Evolutionary conservation across 2,329 filamentous ascomycete species (phyloP).

Genomic region (Talaromyces sp.): DNA sequence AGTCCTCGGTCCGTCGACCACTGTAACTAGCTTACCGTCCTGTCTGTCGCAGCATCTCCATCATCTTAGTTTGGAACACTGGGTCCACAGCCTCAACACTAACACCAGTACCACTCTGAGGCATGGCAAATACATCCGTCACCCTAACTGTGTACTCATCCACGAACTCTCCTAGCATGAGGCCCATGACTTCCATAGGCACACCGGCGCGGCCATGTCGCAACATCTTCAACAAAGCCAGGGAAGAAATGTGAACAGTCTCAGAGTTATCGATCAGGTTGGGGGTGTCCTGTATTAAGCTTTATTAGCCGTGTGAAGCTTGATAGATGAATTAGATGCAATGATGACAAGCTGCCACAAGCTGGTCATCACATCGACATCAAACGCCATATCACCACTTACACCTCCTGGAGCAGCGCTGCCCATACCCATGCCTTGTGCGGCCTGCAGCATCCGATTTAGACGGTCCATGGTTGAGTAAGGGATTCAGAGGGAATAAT

Average conservation of each 20-base stretch:
- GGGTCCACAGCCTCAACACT: slow-evolving; percentile 98
- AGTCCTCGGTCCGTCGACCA: not conserved
- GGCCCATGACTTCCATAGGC: slow-evolving; percentile 99
- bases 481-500: slow-evolving; percentile 20
- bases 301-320: slow-evolving; percentile 2
- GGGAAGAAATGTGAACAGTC: slow-evolving; percentile 97
- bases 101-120: slow-evolving; percentile 95
- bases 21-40: slow-evolving; percentile 68
- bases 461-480: slow-evolving; percentile 77
- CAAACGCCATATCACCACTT: slow-evolving; percentile 28
- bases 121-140: slow-evolving; percentile 99
- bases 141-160: slow-evolving; percentile 98
- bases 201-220: slow-evolving; percentile 96
- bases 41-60: slow-evolving; percentile 99
- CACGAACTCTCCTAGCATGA: slow-evolving; percentile 98
- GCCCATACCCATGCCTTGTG: slow-evolving; percentile 61
- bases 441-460: slow-evolving; percentile 80
- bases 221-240: slow-evolving; percentile 97
- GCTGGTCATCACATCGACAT: slow-evolving; percentile 4
- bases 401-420: slow-evolving; percentile 43
- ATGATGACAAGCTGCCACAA: not conserved
- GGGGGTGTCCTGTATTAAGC: slow-evolving; percentile 69
- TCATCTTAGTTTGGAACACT: slow-evolving; percentile 99
- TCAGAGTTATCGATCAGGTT: slow-evolving; percentile 98
- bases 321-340: not conserved